Evolutionary conservation across 805 yeast species (phyloP).

Genomic region (Ogataea siamensis): DNA sequence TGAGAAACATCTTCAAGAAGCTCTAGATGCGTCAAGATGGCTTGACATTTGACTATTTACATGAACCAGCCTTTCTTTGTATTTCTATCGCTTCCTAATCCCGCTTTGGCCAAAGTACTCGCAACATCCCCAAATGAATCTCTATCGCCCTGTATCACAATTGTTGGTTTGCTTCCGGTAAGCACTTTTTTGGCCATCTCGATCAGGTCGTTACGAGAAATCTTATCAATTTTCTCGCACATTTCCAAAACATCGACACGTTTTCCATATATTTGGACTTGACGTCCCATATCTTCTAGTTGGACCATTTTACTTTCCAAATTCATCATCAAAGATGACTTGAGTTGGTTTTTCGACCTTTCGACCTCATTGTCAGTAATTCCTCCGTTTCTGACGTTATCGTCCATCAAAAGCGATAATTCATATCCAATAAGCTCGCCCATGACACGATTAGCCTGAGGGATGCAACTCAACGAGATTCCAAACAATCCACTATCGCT

Average conservation of each 20-base stretch:
- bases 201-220: slow-evolving; percentile 66
- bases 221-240: slow-evolving; percentile 69
- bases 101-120: slow-evolving; percentile 61
- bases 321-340: slow-evolving; percentile 86
- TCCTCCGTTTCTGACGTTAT: slow-evolving; percentile 52
- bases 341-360: slow-evolving; percentile 90
- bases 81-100: slow-evolving; percentile 51
- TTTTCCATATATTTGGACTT: slow-evolving; percentile 78
- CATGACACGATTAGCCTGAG: slow-evolving; percentile 80
- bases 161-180: slow-evolving; percentile 75
- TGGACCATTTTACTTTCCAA: slow-evolving; percentile 91
- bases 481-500: slow-evolving; percentile 92
- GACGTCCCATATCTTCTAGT: slow-evolving; percentile 93
- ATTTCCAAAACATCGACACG: slow-evolving; percentile 76
- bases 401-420: slow-evolving; percentile 44
- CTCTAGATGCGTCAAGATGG: slow-evolving; percentile 17
- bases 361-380: slow-evolving; percentile 69
- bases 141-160: slow-evolving; percentile 86
- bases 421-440: slow-evolving; percentile 76
- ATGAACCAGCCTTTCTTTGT: slow-evolving; percentile 26
- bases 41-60: slow-evolving; percentile 16
- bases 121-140: slow-evolving; percentile 83
- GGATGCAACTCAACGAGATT: slow-evolving; percentile 77
- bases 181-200: slow-evolving; percentile 73
- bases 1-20: slow-evolving; percentile 5